Conservation (phyloP, 176 grass and related monocot species). For the Dactylis glomerata region DNA sequence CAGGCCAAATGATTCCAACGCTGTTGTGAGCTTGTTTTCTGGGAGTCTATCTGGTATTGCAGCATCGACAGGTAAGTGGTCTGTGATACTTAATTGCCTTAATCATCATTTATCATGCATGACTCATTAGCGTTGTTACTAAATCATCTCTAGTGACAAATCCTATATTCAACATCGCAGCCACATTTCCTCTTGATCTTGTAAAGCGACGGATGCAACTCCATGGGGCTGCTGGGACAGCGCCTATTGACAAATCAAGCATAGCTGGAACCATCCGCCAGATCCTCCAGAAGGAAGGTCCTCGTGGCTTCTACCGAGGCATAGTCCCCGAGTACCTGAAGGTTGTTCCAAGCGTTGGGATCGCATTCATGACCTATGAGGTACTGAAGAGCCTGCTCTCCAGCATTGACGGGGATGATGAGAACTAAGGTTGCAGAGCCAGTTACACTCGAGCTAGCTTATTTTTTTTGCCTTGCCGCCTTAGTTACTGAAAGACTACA, state of each 20-base stretch:
- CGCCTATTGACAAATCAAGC: slow-evolving; percentile 48
- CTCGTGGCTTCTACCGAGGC: slow-evolving; percentile 85
- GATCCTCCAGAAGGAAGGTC: slow-evolving; percentile 63
- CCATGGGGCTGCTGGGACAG: slow-evolving; percentile 67
- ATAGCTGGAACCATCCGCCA: slow-evolving; percentile 59
- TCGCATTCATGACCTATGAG: slow-evolving; percentile 96
- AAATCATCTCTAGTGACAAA: not conserved
- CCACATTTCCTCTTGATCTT: slow-evolving; percentile 94
- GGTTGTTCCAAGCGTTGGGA: slow-evolving; percentile 91
- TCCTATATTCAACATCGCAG: slow-evolving; percentile 34
- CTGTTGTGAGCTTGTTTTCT: slow-evolving; percentile 73
- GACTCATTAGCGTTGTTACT: not conserved
- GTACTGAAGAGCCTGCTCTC: slow-evolving; percentile 64
- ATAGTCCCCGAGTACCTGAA: slow-evolving; percentile 90
- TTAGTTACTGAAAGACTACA: slow-evolving; percentile 21
- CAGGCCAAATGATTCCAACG: slow-evolving; percentile 71
- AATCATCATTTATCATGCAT: not conserved
- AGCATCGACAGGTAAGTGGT: slow-evolving; percentile 76
- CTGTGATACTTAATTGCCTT: not conserved
- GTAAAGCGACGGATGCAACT: slow-evolving; percentile 84
- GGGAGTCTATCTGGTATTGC: slow-evolving; percentile 93
- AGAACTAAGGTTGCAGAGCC: slow-evolving; percentile 10
- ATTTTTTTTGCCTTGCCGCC: slow-evolving; percentile 32
- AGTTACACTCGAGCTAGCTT: not conserved
- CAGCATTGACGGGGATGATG: slow-evolving; percentile 15